phyloP scores from a whole-genome alignment of 176 grass and related monocot genomes.

The Carex myosuroides region DNA sequence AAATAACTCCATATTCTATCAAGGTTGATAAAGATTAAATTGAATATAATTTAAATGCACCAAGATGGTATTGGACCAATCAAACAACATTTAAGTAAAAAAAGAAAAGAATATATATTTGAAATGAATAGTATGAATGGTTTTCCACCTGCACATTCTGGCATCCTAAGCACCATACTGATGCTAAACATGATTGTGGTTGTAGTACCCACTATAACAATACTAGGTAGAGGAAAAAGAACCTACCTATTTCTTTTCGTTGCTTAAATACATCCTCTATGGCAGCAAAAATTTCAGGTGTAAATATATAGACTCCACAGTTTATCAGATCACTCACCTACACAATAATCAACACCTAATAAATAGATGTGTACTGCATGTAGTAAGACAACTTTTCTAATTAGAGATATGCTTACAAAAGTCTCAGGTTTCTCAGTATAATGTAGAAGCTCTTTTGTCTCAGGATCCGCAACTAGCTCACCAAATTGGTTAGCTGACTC shows the following conservation, averaged over 20 bases:
- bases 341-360: conserved; percentile 20
- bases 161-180: not conserved
- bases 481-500: conserved; percentile 97
- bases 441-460: conserved; percentile 89
- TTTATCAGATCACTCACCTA: conserved; percentile 99
- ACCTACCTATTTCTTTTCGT: conserved; percentile 83
- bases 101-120: not conserved
- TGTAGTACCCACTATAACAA: not conserved
- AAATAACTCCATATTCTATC: not conserved
- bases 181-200: not conserved
- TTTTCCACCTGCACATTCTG: not conserved
- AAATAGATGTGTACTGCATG: not conserved
- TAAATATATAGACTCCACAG: conserved; percentile 99
- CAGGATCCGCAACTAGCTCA: conserved; percentile 95
- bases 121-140: not conserved
- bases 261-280: conserved; percentile 83
- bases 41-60: not conserved
- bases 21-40: not conserved
- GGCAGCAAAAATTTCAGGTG: conserved; percentile 76
- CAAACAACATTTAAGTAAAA: not conserved
- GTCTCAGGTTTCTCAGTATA: conserved; percentile 97
- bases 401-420: conserved; percentile 63
- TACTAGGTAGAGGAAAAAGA: not conserved
- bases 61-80: not conserved
- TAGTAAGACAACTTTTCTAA: not conserved